A percentile compares a stretch with the other conserved stretches of the same genome.
Conservation (phyloP, 768 basidiomycete species). For the Pisolithus sp. region DNA sequence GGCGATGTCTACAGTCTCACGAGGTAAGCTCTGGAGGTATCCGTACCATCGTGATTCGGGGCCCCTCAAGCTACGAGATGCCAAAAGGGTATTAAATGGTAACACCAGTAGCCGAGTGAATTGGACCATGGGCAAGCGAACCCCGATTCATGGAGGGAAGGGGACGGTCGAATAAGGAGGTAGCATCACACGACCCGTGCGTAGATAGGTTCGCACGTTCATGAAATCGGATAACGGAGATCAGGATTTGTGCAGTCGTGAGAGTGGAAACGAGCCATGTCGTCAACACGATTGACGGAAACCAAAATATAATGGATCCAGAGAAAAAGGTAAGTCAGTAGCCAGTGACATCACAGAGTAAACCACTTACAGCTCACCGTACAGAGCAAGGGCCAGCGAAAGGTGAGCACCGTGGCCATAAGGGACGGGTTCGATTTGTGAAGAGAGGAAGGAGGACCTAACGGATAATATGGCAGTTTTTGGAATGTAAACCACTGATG, state of each 20-base stretch:
- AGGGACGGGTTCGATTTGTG: slow-evolving; percentile 36
- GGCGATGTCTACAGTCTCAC: slow-evolving; percentile 46
- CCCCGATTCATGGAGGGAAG: slow-evolving; percentile 19
- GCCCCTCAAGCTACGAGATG: slow-evolving; percentile 39
- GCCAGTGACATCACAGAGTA: background rate
- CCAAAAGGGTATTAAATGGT: slow-evolving; percentile 2
- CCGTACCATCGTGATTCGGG: slow-evolving; percentile 51
- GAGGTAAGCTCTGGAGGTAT: slow-evolving; percentile 63
- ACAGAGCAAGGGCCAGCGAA: slow-evolving; percentile 56
- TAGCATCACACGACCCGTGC: slow-evolving; percentile 11
- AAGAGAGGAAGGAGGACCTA: slow-evolving; percentile 45
- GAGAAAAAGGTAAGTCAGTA: slow-evolving; percentile 3
- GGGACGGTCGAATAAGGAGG: slow-evolving; percentile 2
- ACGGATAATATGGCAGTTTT: slow-evolving; percentile 57
- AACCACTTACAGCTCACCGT: slow-evolving; percentile 55
- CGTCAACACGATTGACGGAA: background rate
- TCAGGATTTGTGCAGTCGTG: slow-evolving; percentile 4
- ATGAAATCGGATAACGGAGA: slow-evolving; percentile 10
- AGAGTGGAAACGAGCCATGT: background rate
- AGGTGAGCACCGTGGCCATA: slow-evolving; percentile 57
- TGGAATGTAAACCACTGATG: slow-evolving; percentile 58
- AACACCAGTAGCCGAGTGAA: background rate
- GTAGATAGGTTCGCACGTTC: slow-evolving; percentile 19
- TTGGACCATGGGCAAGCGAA: slow-evolving; percentile 2
- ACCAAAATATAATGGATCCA: background rate